These are phyloP conservation scores for Ogataea pignaliae DNA, from an alignment of 805 yeast species.

Conservation along the genomic window DNA sequence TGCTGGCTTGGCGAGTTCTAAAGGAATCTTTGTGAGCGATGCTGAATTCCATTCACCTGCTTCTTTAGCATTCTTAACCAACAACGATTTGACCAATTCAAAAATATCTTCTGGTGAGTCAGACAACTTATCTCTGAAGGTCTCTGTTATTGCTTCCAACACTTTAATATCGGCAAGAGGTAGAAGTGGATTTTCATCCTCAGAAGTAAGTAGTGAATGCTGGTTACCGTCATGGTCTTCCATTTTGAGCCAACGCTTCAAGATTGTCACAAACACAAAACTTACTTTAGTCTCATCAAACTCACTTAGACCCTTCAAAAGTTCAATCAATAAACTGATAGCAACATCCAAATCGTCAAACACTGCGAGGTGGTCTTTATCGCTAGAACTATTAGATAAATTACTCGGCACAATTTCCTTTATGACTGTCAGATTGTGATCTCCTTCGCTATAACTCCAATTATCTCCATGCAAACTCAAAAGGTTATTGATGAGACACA, in stretches of 20 bases:
- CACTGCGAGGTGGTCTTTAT: conserved; percentile 15
- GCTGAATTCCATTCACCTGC: background rate
- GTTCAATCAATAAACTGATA: conserved; percentile 30
- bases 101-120: conserved; percentile 56
- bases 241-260: conserved; percentile 56
- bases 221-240: conserved; percentile 9
- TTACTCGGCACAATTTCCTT: conserved; percentile 16
- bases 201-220: conserved; percentile 11
- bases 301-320: conserved; percentile 33
- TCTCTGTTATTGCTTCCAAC: conserved; percentile 55
- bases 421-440: conserved; percentile 29
- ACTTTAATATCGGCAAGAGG: conserved; percentile 58
- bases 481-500: conserved; percentile 13
- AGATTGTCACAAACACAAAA: conserved; percentile 42
- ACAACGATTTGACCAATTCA: conserved; percentile 40
- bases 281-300: conserved; percentile 45
- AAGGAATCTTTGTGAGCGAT: conserved; percentile 6
- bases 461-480: conserved; percentile 24
- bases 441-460: conserved; percentile 42
- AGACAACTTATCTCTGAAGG: conserved; percentile 53
- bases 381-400: conserved; percentile 5
- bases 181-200: conserved; percentile 45
- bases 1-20: conserved; percentile 1
- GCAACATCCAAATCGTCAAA: conserved; percentile 40
- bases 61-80: conserved; percentile 18